phyloP scores from a whole-genome alignment of 75 land plant species.

The Cryptomeria japonica region DNA sequence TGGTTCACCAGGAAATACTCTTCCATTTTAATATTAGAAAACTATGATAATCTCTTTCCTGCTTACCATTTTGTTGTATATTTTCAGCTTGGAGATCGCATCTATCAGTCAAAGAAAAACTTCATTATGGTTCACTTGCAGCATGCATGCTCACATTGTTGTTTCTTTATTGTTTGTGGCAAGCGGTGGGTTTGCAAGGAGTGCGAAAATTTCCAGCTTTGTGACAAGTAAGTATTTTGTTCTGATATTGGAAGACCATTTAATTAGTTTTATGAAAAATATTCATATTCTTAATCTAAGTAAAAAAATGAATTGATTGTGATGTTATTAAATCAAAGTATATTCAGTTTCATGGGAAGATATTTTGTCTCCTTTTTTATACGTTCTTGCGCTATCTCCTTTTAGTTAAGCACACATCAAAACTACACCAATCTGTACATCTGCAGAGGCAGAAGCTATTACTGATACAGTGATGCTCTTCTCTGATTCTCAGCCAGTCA shows the following conservation, averaged over 20 bases:
- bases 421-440: no score
- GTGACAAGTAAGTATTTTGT: conserved; percentile 67
- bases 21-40: not conserved
- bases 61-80: conserved; percentile 25
- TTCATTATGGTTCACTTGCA: conserved; percentile 97
- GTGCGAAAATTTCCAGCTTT: conserved; percentile 87
- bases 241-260: not conserved
- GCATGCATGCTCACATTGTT: conserved; percentile 85
- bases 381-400: no score
- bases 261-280: not conserved
- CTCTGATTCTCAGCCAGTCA: no score
- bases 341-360: not conserved
- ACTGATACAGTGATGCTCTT: no score
- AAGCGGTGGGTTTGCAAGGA: conserved; percentile 86
- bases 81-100: conserved; percentile 88
- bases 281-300: not conserved
- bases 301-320: not conserved
- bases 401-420: no score
- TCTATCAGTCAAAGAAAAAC: conserved; percentile 89
- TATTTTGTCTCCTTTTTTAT: no score
- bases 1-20: not conserved
- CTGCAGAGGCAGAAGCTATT: no score
- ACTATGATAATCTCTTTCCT: conserved; percentile 42
- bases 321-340: not conserved
- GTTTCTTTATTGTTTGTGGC: conserved; percentile 74